phyloP scores from a whole-genome alignment of 2,329 filamentous ascomycete species.

The Exophiala oligosperma region DNA sequence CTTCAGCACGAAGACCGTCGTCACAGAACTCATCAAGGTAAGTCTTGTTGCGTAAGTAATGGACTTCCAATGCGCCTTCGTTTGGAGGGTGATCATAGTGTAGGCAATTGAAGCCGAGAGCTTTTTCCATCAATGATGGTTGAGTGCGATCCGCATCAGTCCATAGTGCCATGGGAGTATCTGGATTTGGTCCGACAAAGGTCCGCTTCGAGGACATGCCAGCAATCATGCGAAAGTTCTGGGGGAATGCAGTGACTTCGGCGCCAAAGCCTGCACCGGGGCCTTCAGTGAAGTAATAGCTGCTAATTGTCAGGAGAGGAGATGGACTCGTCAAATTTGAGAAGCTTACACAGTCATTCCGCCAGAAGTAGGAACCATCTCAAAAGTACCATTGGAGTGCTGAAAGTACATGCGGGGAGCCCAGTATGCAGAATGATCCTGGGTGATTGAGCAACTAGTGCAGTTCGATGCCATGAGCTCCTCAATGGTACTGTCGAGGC shows the following conservation, averaged over 20 bases:
- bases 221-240: constrained; percentile 78
- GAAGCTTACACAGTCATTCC: constrained; percentile 78
- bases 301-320: constrained; percentile 34
- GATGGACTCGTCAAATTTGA: not conserved
- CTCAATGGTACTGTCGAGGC: constrained; percentile 53
- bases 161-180: constrained; percentile 72
- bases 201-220: constrained; percentile 68
- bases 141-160: constrained; percentile 65
- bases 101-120: constrained; percentile 92
- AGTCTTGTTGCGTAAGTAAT: constrained; percentile 75
- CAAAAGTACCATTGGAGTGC: constrained; percentile 64
- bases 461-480: constrained; percentile 65
- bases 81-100: constrained; percentile 65
- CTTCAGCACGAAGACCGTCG: constrained; percentile 78
- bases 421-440: constrained; percentile 92
- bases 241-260: constrained; percentile 62
- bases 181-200: constrained; percentile 69
- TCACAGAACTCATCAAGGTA: constrained; percentile 78
- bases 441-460: constrained; percentile 75
- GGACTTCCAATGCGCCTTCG: constrained; percentile 77
- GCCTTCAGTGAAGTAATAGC: constrained; percentile 75
- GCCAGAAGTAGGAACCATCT: constrained; percentile 71
- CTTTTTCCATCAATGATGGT: constrained; percentile 70
- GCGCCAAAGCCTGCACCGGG: constrained; percentile 5
- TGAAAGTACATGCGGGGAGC: constrained; percentile 76